Base-by-base conservation (phyloP, 2,329 filamentous ascomycete species). In the Tolypocladium tropicale region DNA sequence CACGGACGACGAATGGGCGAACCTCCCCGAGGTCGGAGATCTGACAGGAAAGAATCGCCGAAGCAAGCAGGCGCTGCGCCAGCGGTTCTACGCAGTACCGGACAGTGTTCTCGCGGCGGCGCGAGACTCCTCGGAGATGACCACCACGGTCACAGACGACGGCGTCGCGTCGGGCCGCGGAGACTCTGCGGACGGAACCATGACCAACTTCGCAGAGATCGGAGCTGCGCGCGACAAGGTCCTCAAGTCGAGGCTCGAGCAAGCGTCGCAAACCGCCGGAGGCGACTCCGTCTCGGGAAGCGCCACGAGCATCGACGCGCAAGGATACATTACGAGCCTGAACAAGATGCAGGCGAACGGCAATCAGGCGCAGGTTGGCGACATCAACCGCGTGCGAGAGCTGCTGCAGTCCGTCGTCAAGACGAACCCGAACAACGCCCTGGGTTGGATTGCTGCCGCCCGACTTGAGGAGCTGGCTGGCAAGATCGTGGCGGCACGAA, bases 131-230 rank as follows among this genome's bases (percentile, higher is more conserved):
- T 81, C 83, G 4, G 89, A 96, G 67, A 82, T 97, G 61, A 88
- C 91, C 52, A 94, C 91, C 2, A 95, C 90, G 0, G 85, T 99
- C n/a, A 80, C 85, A 49, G 90, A 95, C 39, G 92, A 96, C 58
- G 88, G 84, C 1, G 71, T 74, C 2, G 72, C 78, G n/a, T 63
- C 70, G 3, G 61, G 61, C 33, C 58, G 62, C 12, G 57, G 61
- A 16, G 74, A 78, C 52, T 73, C 71, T 32, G 81, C 85, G 57
- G 91, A 96, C 65, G 92, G 93, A 2, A 95, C 91, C 1, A 94
- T 96, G 83, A 99, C 93, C 12, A 96, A 99, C 69, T 99, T 99
- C 69, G 93, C 93, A 49, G 89, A 96, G 70, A 97, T 99, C 60
- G 94, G 95, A 72, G 91, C 92, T 49, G 95, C 94, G 23, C 85